phyloP scores from a whole-genome alignment of 2,329 filamentous ascomycete genomes.

The Phyllosticta capitalensis region DNA sequence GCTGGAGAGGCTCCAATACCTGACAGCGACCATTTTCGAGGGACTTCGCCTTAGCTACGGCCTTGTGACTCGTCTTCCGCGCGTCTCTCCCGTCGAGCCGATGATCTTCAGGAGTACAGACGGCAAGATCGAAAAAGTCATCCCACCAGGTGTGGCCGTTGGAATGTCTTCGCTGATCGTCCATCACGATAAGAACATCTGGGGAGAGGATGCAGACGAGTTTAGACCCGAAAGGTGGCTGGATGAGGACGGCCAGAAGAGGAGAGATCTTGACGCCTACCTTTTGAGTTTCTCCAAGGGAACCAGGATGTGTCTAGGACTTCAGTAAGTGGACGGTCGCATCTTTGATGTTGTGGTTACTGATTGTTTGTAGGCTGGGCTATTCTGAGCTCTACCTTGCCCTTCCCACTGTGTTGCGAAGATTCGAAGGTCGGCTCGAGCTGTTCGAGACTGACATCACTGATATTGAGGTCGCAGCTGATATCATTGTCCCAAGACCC shows the following conservation, averaged over 20 bases:
- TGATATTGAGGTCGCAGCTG: conserved; percentile 26
- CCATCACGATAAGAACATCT: conserved; percentile 26
- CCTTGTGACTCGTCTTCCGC: conserved; percentile 14
- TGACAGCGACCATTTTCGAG: conserved; percentile 15
- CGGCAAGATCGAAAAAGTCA: background rate
- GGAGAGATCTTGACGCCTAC: conserved; percentile 17
- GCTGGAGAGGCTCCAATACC: conserved; percentile 13
- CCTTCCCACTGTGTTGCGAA: conserved; percentile 11
- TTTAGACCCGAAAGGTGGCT: conserved; percentile 26
- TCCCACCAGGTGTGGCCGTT: conserved; percentile 13
- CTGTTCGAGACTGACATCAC: conserved; percentile 16
- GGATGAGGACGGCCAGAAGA: conserved; percentile 15
- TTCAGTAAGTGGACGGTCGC: conserved; percentile 17
- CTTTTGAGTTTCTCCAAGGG: conserved; percentile 25
- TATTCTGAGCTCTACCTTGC: conserved; percentile 12
- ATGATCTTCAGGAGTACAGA: conserved; percentile 10
- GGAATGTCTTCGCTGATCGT: conserved; percentile 10
- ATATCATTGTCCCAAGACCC: conserved; percentile 30
- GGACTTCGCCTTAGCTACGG: conserved; percentile 13
- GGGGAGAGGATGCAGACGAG: conserved; percentile 17
- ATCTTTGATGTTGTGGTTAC: background rate
- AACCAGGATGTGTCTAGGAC: conserved; percentile 23
- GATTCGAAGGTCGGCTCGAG: conserved; percentile 9
- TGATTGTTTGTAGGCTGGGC: conserved; percentile 7
- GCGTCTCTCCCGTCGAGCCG: conserved; percentile 11